phyloP scores from a whole-genome alignment of 1,284 basidiomycete genomes.

The Marasmius tenuissimus region DNA sequence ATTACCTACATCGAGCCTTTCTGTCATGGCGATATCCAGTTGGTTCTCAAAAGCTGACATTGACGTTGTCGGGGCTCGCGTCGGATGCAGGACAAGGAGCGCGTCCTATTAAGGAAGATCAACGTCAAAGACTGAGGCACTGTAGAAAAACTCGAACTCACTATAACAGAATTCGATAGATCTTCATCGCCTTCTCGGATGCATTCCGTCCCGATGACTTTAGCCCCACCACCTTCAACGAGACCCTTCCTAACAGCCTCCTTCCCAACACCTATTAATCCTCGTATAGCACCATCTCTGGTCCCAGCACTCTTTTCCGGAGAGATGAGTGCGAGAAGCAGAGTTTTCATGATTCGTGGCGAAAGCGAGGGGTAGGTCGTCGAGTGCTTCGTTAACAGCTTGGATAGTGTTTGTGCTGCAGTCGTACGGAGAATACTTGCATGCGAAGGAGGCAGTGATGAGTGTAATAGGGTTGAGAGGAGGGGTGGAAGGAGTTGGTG shows the following conservation, averaged over 20 bases:
- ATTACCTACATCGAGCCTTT: neutral
- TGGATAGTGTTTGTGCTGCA: conserved; percentile 82
- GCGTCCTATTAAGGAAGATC: conserved; percentile 12
- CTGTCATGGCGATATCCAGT: neutral
- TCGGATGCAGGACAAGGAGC: neutral
- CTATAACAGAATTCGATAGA: conserved; percentile 59
- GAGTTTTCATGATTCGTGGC: conserved; percentile 89
- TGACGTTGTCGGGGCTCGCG: neutral
- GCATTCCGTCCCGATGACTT: conserved; percentile 67
- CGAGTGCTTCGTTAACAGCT: conserved; percentile 75
- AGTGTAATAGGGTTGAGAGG: conserved; percentile 88
- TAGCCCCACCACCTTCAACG: conserved; percentile 74
- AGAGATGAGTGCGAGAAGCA: conserved; percentile 83
- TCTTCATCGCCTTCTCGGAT: conserved; percentile 38
- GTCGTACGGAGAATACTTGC: conserved; percentile 67
- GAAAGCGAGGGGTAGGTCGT: conserved; percentile 84
- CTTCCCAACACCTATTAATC: conserved; percentile 80
- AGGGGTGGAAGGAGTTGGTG: conserved; percentile 95
- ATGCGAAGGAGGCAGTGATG: conserved; percentile 66
- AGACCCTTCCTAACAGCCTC: conserved; percentile 81
- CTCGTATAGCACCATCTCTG: conserved; percentile 84
- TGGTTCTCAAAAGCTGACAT: neutral
- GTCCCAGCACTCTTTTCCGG: conserved; percentile 72
- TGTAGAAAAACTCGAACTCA: conserved; percentile 26
- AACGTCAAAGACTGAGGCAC: neutral